Conservation (phyloP, 768 basidiomycete species). For the Terana coerulea region DNA sequence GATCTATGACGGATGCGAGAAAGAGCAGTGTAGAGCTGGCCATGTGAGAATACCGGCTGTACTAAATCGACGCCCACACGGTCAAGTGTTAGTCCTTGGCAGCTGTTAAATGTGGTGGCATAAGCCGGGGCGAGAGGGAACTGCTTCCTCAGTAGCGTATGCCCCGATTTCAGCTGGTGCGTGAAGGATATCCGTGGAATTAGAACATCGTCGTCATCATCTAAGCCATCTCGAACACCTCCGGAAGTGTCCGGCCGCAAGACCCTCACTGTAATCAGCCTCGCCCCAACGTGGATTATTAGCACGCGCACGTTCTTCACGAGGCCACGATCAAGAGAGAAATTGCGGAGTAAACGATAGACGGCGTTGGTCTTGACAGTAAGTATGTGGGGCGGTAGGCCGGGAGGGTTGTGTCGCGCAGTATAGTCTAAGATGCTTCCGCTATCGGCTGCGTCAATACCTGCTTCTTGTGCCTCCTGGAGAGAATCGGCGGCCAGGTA, state of each 20-base stretch:
- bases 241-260: slow-evolving; percentile 13
- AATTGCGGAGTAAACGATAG: slow-evolving; percentile 35
- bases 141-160: slow-evolving; percentile 31
- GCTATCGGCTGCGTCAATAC: background rate
- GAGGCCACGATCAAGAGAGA: slow-evolving; percentile 32
- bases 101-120: slow-evolving; percentile 41
- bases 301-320: slow-evolving; percentile 39
- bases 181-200: slow-evolving; percentile 27
- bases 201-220: slow-evolving; percentile 23
- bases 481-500: slow-evolving; percentile 16
- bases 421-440: slow-evolving; percentile 7
- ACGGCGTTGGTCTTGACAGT: slow-evolving; percentile 30
- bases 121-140: slow-evolving; percentile 37
- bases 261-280: slow-evolving; percentile 22
- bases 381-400: slow-evolving; percentile 25
- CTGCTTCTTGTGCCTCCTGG: background rate
- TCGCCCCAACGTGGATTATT: slow-evolving; percentile 24
- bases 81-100: slow-evolving; percentile 38
- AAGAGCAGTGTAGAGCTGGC: slow-evolving; percentile 29
- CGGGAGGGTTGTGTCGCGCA: slow-evolving; percentile 15
- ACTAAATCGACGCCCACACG: slow-evolving; percentile 36
- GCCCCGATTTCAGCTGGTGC: slow-evolving; percentile 19
- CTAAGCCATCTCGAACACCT: background rate
- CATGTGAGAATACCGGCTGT: slow-evolving; percentile 35
- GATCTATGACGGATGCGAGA: slow-evolving; percentile 26